phyloP scores from a whole-genome alignment of 768 basidiomycete species.

The Hysterangium stoloniferum region DNA sequence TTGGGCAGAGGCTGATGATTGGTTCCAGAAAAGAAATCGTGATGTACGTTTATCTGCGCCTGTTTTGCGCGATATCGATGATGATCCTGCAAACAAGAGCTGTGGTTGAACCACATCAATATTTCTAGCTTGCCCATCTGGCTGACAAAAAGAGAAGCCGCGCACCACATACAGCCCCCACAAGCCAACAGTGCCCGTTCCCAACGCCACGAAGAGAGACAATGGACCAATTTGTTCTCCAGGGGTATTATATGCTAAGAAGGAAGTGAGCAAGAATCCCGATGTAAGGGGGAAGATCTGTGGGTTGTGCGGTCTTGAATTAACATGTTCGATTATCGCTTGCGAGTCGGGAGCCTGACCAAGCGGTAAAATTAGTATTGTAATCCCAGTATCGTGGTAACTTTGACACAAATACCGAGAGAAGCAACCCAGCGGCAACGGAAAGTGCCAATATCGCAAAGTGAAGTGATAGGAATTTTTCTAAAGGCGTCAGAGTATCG shows the following conservation, averaged over 20 bases:
- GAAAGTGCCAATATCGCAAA: constrained; percentile 55
- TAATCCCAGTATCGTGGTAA: constrained; percentile 3
- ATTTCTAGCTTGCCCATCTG: not conserved
- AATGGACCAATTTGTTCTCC: constrained; percentile 43
- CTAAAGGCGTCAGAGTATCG: constrained; percentile 52
- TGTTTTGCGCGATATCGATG: constrained; percentile 56
- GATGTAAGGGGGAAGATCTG: constrained; percentile 52
- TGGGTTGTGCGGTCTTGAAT: constrained; percentile 41
- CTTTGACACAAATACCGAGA: constrained; percentile 1
- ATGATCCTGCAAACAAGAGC: constrained; percentile 56
- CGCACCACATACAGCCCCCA: constrained; percentile 71
- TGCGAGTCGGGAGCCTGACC: constrained; percentile 31
- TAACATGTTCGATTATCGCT: constrained; percentile 20
- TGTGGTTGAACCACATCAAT: constrained; percentile 21
- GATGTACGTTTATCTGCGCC: constrained; percentile 81
- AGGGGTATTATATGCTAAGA: constrained; percentile 58
- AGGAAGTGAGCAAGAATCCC: constrained; percentile 46
- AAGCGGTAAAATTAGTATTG: constrained; percentile 16
- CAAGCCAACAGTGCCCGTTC: constrained; percentile 44
- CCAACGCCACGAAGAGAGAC: constrained; percentile 41
- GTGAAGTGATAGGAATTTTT: constrained; percentile 61
- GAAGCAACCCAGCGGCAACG: constrained; percentile 47
- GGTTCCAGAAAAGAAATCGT: constrained; percentile 73
- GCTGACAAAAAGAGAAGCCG: constrained; percentile 15
- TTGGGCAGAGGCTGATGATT: constrained; percentile 49